These are phyloP conservation scores for Colletotrichum cordylinicola DNA, from an alignment of 2,329 filamentous ascomycete genomes.

Conservation along the genomic window DNA sequence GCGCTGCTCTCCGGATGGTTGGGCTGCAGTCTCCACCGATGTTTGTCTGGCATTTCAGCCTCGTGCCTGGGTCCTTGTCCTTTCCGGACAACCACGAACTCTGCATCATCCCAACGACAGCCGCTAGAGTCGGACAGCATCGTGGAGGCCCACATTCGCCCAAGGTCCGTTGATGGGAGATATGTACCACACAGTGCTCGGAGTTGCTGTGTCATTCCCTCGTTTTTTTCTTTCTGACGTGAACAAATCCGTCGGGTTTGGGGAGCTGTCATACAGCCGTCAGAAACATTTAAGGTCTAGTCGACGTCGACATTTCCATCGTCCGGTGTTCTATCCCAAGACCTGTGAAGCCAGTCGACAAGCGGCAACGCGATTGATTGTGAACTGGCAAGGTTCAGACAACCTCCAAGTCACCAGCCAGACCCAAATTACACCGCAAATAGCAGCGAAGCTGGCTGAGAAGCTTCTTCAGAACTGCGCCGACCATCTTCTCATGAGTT, in stretches of 20 bases:
- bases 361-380: neutral
- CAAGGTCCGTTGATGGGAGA: neutral
- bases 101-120: conserved; percentile 6
- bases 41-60: neutral
- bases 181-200: conserved; percentile 16
- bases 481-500: neutral
- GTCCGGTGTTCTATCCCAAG: neutral
- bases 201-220: neutral
- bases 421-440: neutral
- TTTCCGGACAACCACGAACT: conserved; percentile 12
- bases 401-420: neutral
- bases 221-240: neutral
- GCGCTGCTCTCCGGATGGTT: neutral
- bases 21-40: neutral
- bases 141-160: neutral
- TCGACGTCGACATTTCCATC: neutral
- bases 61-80: neutral
- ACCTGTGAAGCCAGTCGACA: neutral
- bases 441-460: neutral
- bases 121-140: neutral
- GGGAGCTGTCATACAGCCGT: neutral
- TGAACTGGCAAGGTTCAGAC: neutral
- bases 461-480: neutral
- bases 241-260: neutral
- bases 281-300: neutral